Evolutionary conservation across 139 green algal species (phyloP), one percentile per base, ranked within the genome.

Genomic region (Ettlia oleoabundans): DNA sequence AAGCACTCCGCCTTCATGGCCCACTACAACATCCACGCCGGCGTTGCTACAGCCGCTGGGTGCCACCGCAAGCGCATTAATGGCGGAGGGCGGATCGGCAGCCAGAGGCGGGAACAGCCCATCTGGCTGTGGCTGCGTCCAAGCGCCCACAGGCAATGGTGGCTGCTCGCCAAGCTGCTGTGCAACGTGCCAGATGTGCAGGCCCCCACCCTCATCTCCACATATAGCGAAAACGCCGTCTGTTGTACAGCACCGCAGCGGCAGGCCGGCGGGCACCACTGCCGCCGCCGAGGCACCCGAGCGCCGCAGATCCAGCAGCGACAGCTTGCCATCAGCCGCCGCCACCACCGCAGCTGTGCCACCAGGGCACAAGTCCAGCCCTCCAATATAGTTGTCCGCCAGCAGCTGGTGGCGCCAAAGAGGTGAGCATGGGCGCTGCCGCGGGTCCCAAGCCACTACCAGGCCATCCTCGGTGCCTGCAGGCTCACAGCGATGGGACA

Each of bases 391-490:
- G 61, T 94, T 91, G 24, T 72, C 72, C 28, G 83, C 24, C 35
- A 68, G 47, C 35, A 80, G 73, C 33, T 80, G 53, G 1, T 26
- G 73, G 47, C 63, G 51, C 73, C 73, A 88, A 2, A 92, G 67
- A 10, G 88, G 62, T 21, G 66, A n/a, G 58, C 52, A 66, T 21
- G 21, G 38, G n/a, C 42, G 43, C 40, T 33, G 63, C 9, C 93
- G 82, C n/a, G 89, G 42, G 81, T 96, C 93, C 84, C 87, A 94
- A 2, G 81, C 66, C 22, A 82, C 40, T 22, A 97, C 88, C 21
- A 78, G 33, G 43, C 93, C 93, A 63, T 96, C 93, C 73, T 96
- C 91, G 0, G 91, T 95, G 62, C 93, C 93, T 73, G 70, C 64
- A 32, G 43, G 28, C 28, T 10, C 52, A 61, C 26, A 7, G 8